Conservation (phyloP, 129 eudicot genomes). For the Solidago caesia region DNA sequence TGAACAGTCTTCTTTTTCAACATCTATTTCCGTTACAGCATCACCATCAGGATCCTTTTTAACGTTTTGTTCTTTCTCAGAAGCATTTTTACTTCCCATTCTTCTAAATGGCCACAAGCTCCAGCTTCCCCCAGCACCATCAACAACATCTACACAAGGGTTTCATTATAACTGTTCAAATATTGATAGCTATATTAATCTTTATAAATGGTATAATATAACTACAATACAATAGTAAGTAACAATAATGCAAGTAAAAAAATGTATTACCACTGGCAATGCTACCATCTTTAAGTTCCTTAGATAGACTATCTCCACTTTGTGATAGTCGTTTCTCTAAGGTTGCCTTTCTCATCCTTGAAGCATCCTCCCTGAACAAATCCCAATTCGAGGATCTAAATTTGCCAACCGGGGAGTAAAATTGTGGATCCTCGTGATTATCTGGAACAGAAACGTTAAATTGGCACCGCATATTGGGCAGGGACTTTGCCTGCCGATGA, state of each 20-base stretch:
- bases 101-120: conserved; percentile 69
- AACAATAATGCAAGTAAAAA: background rate
- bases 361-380: conserved; percentile 34
- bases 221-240: background rate
- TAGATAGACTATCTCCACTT: conserved; percentile 20
- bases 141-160: conserved; percentile 42
- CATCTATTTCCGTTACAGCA: conserved; percentile 23
- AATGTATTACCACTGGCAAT: conserved; percentile 50
- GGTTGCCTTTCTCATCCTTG: conserved; percentile 20
- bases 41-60: conserved; percentile 32
- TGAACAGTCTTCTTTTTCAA: conserved; percentile 35
- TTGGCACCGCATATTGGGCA: conserved; percentile 50
- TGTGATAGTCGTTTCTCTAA: conserved; percentile 26
- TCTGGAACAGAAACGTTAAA: conserved; percentile 25
- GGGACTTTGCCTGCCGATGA: conserved; percentile 42
- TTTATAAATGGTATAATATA: background rate
- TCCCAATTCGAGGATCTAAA: conserved; percentile 40
- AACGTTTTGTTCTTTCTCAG: conserved; percentile 18
- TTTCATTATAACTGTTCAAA: conserved; percentile 4
- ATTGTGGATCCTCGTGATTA: conserved; percentile 29
- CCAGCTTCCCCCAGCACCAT: conserved; percentile 58
- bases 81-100: conserved; percentile 39
- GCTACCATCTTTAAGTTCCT: conserved; percentile 43
- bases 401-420: conserved; percentile 45
- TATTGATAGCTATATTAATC: background rate